Evolutionary conservation across 805 yeast genomes (phyloP), one percentile per base, ranked within the genome.

Genomic region (Yamadazyma akitaensis): DNA sequence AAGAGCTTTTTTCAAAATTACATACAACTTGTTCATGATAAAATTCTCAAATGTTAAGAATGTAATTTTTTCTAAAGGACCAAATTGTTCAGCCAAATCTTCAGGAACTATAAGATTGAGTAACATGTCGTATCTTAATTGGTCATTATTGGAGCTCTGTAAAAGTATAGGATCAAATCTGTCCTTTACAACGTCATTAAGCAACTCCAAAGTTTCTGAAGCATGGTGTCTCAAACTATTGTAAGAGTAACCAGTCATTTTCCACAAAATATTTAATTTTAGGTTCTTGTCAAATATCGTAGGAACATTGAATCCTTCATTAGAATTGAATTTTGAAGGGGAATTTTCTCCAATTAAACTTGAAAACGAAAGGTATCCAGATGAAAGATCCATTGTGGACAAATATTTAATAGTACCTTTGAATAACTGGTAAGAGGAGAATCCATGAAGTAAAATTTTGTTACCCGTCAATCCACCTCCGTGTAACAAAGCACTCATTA

Each of bases 341-440:
- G 59, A 48, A 39, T 53, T 59, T 25, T 75, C 81, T 13, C 81
- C 82, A 44, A 77, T 63, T 21, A 69, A 58, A 5, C 88, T 81
- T 48, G 80, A 73, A 59, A 87, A 85, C 25, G 87, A 83, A 37
- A 87, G 65, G 57, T 85, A 82, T 1, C 92, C 94, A 9, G 70
- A 59, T 44, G 77, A 70, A 41, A 91, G 65, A 63, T 90, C 96
- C 75, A 84, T 82, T 2, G 87, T 79, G 2, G 97, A 95, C 50
- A 92, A 61, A 59, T 85, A 91, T 56, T 82, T 81, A 47, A 94
- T 75, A 1, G 88, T 82, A 61, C 96, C 97, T 62, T 88, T 91
- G 73, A 94, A 94, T 43, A 94, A 70, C 68, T 94, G 99, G 62
- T 90, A 94, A 18, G 95, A 85, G 2, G 96, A 89, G 63, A 86